phyloP scores from a whole-genome alignment of 345 rosid genomes.

The Excoecaria cochinchinensis region DNA sequence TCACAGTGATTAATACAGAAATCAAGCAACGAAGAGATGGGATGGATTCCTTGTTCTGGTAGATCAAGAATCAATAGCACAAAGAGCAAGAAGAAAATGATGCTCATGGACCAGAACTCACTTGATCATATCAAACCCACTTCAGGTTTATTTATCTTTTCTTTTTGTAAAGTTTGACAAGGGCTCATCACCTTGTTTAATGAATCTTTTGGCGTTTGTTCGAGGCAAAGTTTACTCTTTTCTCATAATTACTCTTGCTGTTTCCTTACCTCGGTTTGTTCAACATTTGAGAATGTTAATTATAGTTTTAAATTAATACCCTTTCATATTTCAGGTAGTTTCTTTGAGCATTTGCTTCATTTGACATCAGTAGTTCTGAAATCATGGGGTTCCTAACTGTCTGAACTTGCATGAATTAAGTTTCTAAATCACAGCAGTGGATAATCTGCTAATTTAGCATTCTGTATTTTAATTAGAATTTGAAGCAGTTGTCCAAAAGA shows the following conservation, averaged over 20 bases:
- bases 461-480: not conserved
- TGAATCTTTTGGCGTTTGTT: no score
- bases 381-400: not conserved
- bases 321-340: not conserved
- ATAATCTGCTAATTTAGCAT: not conserved
- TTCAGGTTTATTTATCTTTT: slow-evolving; percentile 16
- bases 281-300: no score
- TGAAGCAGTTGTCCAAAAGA: not conserved
- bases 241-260: no score
- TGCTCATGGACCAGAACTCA: slow-evolving; percentile 10
- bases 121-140: slow-evolving; percentile 22
- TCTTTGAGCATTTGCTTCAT: slow-evolving; percentile 5
- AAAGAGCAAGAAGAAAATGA: slow-evolving; percentile 8
- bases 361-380: no score
- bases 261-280: slow-evolving; percentile 1
- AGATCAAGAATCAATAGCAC: not conserved
- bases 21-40: slow-evolving; percentile 3
- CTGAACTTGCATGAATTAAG: not conserved
- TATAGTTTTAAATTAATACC: not conserved
- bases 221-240: no score
- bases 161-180: not conserved
- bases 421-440: not conserved
- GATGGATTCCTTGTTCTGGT: slow-evolving; percentile 33
- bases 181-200: no score
- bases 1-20: not conserved